Evolutionary conservation across 2,329 filamentous ascomycete species (phyloP), one percentile per base, ranked within the genome.

Genomic region (Trichoderma hamatum): DNA sequence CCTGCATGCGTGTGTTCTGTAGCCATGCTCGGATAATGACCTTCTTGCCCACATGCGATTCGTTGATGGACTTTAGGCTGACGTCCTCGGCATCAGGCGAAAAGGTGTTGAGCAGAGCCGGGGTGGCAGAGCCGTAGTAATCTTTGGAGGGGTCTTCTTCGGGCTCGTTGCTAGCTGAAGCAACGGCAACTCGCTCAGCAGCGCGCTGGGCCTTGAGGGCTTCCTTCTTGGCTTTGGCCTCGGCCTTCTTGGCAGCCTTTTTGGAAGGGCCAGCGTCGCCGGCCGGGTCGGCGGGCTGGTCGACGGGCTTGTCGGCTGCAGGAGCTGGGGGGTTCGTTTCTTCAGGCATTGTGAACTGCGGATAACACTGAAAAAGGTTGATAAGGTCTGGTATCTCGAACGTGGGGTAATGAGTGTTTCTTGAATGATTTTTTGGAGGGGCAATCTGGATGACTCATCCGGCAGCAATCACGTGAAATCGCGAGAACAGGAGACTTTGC

Each of bases 151-250:
- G 85, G 77, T 92, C 90, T 72, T 91, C 89, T 58, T 85, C 86
- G 39, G 88, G 86, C 39, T 88, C 89, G 71, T 89, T 89, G 72
- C 88, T 87, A 52, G 89, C 89, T 70, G 90, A 90, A 70, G 88
- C 87, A 54, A 88, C 88, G 71, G 91, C 91, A 77, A 92, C 91
- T 76, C 91, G 90, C 74, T 93, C 91, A n/a, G 90, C 91, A 67
- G 88, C 85, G 80, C 89, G 82, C 78, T 87, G 78, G 75, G 91
- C 91, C 81, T 96, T 96, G 78, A 89, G 86, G 14, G 91, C 92
- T 81, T 96, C 94, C 79, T 95, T 94, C 83, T 94, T 94, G 32
- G 94, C 92, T 83, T 96, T 96, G 71, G 86, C 86, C 75, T 92
- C 91, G 56, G 92, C 90, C 84, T 96, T 97, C 84, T 96, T 96